Conservation (phyloP, 805 yeast species). For the Saturnispora quitensis region DNA sequence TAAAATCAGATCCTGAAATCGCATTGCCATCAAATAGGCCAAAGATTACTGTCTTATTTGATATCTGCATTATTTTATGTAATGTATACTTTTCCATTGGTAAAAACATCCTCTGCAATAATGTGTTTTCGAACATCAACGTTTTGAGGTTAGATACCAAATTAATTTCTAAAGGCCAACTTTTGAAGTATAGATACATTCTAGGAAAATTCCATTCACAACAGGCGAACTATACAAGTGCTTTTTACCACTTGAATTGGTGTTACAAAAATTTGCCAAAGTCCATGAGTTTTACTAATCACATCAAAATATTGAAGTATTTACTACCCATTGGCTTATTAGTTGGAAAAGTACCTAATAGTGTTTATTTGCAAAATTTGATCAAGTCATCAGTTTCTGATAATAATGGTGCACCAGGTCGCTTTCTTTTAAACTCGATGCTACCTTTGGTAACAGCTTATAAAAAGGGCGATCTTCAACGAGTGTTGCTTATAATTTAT, state of each 20-base stretch:
- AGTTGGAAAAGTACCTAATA: constrained; percentile 42
- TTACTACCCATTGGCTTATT: constrained; percentile 44
- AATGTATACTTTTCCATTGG: constrained; percentile 42
- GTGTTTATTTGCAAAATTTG: constrained; percentile 16
- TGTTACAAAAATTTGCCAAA: constrained; percentile 32
- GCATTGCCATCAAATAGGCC: constrained; percentile 23
- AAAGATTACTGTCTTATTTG: constrained; percentile 40
- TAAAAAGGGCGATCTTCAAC: constrained; percentile 34
- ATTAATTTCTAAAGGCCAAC: constrained; percentile 35
- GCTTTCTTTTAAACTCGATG: constrained; percentile 27
- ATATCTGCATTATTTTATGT: constrained; percentile 42
- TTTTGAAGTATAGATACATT: constrained; percentile 44
- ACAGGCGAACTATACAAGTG: constrained; percentile 40
- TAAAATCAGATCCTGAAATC: constrained; percentile 37
- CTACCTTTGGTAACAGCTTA: constrained; percentile 29
- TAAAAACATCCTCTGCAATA: constrained; percentile 50
- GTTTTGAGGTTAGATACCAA: constrained; percentile 36
- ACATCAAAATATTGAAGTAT: constrained; percentile 33
- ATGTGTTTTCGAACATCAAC: constrained; percentile 53
- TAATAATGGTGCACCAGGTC: constrained; percentile 4
- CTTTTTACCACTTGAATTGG: constrained; percentile 42
- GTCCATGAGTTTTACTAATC: constrained; percentile 21
- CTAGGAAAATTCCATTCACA: constrained; percentile 45
- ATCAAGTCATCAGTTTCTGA: constrained; percentile 10
- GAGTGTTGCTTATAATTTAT: constrained; percentile 28